These are phyloP conservation scores for Diplodia corticola DNA, from an alignment of 2,329 filamentous ascomycete genomes.

Conservation along the genomic window DNA sequence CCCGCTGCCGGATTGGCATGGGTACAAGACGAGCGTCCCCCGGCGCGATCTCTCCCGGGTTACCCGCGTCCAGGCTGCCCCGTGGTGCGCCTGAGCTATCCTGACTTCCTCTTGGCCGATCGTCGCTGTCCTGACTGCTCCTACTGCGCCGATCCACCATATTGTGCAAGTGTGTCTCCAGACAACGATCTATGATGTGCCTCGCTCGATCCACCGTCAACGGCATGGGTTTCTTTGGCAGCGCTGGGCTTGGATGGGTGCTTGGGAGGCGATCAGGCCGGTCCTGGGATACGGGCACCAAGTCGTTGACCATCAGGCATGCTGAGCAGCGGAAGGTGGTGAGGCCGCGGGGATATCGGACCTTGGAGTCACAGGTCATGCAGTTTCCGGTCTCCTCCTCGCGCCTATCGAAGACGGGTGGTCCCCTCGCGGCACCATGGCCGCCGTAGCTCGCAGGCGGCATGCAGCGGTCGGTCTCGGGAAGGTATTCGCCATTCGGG, in stretches of 20 bases:
- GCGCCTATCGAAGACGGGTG: constrained; percentile 42
- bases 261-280: background rate
- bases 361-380: constrained; percentile 80
- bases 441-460: background rate
- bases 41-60: background rate
- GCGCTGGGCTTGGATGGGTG: constrained; percentile 24
- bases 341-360: constrained; percentile 74
- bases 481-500: constrained; percentile 24
- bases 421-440: constrained; percentile 28
- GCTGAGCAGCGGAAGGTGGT: constrained; percentile 78
- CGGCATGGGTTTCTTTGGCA: constrained; percentile 31
- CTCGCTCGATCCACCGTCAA: constrained; percentile 64
- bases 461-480: constrained; percentile 7
- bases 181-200: constrained; percentile 57
- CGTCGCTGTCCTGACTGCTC: constrained; percentile 16
- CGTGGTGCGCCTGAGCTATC: background rate
- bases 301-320: constrained; percentile 82
- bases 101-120: constrained; percentile 3
- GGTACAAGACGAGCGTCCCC: constrained; percentile 6
- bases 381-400: constrained; percentile 67
- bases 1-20: constrained; percentile 17
- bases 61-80: background rate
- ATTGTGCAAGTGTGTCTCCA: constrained; percentile 50
- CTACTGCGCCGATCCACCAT: constrained; percentile 5
- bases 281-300: constrained; percentile 50